These are phyloP conservation scores for Erysimum cheiri DNA, from an alignment of 441 rosid species.

Conservation along the genomic window DNA sequence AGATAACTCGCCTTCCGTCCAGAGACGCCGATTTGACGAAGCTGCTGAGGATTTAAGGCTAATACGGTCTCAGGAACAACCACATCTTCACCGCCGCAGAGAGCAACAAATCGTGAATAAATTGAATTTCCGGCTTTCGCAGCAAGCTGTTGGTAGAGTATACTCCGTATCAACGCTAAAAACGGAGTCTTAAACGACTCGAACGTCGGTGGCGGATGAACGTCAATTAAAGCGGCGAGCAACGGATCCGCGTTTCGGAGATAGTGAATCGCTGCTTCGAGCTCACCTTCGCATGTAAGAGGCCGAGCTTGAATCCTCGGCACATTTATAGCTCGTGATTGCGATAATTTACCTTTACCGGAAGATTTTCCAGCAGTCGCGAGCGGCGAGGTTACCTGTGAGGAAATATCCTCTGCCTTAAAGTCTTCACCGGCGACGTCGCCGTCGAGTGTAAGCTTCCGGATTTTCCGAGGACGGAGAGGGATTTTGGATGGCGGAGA, in stretches of 20 bases:
- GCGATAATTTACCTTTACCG: constrained; percentile 5
- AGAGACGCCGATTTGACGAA: constrained; percentile 9
- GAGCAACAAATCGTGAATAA: background rate
- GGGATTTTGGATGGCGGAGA: constrained; percentile 12
- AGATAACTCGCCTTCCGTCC: constrained; percentile 3
- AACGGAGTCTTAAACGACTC: background rate
- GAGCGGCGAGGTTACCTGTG: background rate
- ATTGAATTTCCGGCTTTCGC: background rate
- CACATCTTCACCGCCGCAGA: background rate
- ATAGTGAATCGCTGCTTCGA: constrained; percentile 5
- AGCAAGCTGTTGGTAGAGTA: constrained; percentile 11
- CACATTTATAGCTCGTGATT: background rate
- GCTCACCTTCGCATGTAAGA: background rate
- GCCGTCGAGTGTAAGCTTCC: constrained; percentile 5
- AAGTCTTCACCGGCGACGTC: background rate
- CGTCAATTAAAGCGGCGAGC: constrained; percentile 3
- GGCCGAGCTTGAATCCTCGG: constrained; percentile 7
- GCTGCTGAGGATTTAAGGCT: constrained; percentile 5
- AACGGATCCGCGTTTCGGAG: background rate
- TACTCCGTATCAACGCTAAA: background rate
- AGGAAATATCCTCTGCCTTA: background rate
- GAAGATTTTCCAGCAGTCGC: background rate
- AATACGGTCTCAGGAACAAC: background rate
- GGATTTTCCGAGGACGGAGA: constrained; percentile 10
- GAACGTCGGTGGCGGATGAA: constrained; percentile 1